Conservation (phyloP, 805 yeast species). For the Helenozyma baotianmanensis region DNA sequence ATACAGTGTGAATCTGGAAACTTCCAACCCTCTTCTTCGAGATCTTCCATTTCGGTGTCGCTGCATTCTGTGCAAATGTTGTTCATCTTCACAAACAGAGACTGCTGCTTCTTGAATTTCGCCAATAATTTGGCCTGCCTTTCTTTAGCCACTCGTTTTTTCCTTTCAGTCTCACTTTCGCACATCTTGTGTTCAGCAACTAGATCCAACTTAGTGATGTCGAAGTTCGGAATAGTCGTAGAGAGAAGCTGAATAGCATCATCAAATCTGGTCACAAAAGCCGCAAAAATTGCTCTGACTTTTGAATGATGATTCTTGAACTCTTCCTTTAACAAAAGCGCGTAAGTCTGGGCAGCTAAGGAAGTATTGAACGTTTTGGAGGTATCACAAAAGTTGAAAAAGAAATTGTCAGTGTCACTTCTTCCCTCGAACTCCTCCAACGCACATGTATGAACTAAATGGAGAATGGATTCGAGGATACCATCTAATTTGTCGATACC, state of each 20-base stretch:
- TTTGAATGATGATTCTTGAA: slow-evolving; percentile 47
- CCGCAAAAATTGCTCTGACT: slow-evolving; percentile 50
- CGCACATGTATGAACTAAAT: slow-evolving; percentile 60
- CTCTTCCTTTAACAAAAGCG: slow-evolving; percentile 36
- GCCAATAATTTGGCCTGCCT: slow-evolving; percentile 71
- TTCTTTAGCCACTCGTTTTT: slow-evolving; percentile 64
- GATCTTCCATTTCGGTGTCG: slow-evolving; percentile 42
- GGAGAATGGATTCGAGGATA: slow-evolving; percentile 54
- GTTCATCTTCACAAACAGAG: slow-evolving; percentile 60
- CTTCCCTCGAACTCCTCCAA: slow-evolving; percentile 32
- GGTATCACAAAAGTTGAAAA: slow-evolving; percentile 26
- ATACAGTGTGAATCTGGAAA: slow-evolving; percentile 76
- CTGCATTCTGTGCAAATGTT: slow-evolving; percentile 25
- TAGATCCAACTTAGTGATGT: slow-evolving; percentile 18
- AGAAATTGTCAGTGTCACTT: too few species aligned
- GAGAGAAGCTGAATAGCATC: slow-evolving; percentile 17
- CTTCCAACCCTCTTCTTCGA: slow-evolving; percentile 46
- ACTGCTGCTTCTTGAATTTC: slow-evolving; percentile 75
- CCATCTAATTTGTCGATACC: slow-evolving; percentile 47
- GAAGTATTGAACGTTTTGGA: slow-evolving; percentile 30
- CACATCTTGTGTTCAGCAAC: slow-evolving; percentile 9
- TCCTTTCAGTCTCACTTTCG: slow-evolving; percentile 47
- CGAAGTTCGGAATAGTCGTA: slow-evolving; percentile 21
- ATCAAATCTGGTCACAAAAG: slow-evolving; percentile 22
- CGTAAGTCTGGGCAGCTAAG: slow-evolving; percentile 33